Conservation (phyloP, 2,329 filamentous ascomycete species). For the Calonectria hongkongensis region DNA sequence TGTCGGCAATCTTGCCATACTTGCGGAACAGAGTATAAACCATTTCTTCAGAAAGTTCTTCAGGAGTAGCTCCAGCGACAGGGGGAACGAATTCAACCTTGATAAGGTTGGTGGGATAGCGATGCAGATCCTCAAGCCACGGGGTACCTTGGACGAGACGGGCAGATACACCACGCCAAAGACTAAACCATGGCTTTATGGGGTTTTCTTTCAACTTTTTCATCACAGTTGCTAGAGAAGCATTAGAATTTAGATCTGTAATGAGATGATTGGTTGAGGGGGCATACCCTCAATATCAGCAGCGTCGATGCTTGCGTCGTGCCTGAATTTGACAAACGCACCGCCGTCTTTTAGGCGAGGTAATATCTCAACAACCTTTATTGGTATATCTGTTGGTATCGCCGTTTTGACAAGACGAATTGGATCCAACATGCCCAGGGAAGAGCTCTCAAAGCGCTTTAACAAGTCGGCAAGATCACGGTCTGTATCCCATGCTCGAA, state of each 20-base stretch:
- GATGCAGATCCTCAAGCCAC: conserved; percentile 94
- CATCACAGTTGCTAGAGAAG: conserved; percentile 70
- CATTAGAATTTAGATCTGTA: conserved; percentile 21
- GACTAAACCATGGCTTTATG: conserved; percentile 93
- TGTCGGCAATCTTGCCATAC: conserved; percentile 94
- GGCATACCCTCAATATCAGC: conserved; percentile 65
- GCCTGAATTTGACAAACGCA: conserved; percentile 90
- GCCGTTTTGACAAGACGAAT: conserved; percentile 75
- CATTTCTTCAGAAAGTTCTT: conserved; percentile 89
- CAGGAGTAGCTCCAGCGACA: conserved; percentile 80
- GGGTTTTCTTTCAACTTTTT: conserved; percentile 80
- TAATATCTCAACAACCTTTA: conserved; percentile 87
- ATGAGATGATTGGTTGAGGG: not conserved
- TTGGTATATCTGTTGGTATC: conserved; percentile 75
- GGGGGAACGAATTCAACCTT: conserved; percentile 90
- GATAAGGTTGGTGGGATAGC: conserved; percentile 84
- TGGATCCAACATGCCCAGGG: conserved; percentile 70
- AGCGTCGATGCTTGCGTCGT: conserved; percentile 62
- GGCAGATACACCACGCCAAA: conserved; percentile 81
- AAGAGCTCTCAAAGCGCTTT: conserved; percentile 70
- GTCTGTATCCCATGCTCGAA: conserved; percentile 69
- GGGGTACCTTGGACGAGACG: conserved; percentile 88
- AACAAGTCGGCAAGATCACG: conserved; percentile 70
- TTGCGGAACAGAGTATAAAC: conserved; percentile 90
- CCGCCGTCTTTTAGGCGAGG: conserved; percentile 94